Percentiles rank a stretch among this genome's conserved stretches.
Conservation (phyloP, 2,329 filamentous ascomycete genomes). For the Pestalotiopsis sp. region DNA sequence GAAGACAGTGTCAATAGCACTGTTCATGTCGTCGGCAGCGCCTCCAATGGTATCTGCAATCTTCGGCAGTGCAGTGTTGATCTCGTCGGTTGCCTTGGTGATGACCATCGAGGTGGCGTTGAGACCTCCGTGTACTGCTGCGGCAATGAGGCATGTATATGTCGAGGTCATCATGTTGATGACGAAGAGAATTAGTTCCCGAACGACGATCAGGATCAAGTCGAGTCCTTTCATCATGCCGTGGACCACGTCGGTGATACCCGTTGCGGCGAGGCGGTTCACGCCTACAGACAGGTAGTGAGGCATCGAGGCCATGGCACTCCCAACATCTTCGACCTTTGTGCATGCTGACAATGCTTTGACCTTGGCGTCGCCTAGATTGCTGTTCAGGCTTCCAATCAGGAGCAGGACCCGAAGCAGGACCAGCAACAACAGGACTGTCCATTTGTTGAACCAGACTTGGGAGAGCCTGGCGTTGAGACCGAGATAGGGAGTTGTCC, state of each 20-base stretch:
- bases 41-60: constrained; percentile 45
- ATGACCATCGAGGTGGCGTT: constrained; percentile 60
- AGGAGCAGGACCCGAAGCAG: constrained; percentile 81
- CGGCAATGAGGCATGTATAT: constrained; percentile 86
- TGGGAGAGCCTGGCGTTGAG: constrained; percentile 89
- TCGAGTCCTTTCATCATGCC: constrained; percentile 80
- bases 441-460: constrained; percentile 98
- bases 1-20: constrained; percentile 53
- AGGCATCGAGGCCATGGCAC: constrained; percentile 96
- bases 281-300: constrained; percentile 90
- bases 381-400: constrained; percentile 70
- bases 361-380: constrained; percentile 74
- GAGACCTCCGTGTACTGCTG: constrained; percentile 79
- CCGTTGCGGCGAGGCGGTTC: constrained; percentile 80
- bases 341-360: constrained; percentile 89
- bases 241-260: constrained; percentile 79
- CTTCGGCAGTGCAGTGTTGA: constrained; percentile 52
- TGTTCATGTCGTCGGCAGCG: constrained; percentile 59
- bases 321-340: constrained; percentile 90
- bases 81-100: constrained; percentile 45
- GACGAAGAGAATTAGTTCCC: constrained; percentile 87
- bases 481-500: constrained; percentile 83
- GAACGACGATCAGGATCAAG: constrained; percentile 79
- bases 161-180: constrained; percentile 91
- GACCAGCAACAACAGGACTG: constrained; percentile 83